Evolutionary conservation across 2,329 filamentous ascomycete species (phyloP), one percentile per base, ranked within the genome.

Genomic region (Fusarium bulbicola): DNA sequence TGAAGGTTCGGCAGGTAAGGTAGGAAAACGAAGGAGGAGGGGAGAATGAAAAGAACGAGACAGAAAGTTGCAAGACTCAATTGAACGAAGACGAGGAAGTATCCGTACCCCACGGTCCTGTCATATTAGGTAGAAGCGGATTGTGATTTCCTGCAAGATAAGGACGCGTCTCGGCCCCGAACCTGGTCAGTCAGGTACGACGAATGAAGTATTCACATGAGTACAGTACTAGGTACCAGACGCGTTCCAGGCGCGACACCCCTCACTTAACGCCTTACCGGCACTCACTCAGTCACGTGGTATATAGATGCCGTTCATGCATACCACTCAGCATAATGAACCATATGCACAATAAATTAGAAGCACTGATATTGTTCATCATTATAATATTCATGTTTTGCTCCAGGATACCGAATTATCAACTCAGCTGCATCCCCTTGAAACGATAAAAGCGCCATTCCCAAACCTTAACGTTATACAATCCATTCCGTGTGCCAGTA

Each of bases 251-350:
- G 66, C 74, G 74, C 74, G 74, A 64, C 57, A 56, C 64, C 71
- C 64, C 60, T 66, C 49, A 42, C 42, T 42, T 18, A 26, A 50
- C 12, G 47, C 15, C 50, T 39, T 45, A 26, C n/a, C 46, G 42
- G 37, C 54, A 36, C 71, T 40, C 73, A 64, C 75, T 77, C 54
- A 47, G 49, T 76, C 75, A 77, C 75, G 62, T 77, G 75, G 39
- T 32, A 28, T 50, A 30, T 28, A 28, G n/a, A 40, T 59, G 24
- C 40, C 30, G 14, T 50, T 50, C 28, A 36, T 58, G 20, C 54
- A 34, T 28, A 13, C 20, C 28, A 39, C 36, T 30, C 40, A 61
- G 15, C 32, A 32, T 32, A 32, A 32, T 16, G 20, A 46, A 46
- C 28, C 15, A 46, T n/a, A 12, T 36, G 21, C 26, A 20, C 16